Conservation (phyloP, 2,329 filamentous ascomycete genomes). For the Neonectria ditissima region DNA sequence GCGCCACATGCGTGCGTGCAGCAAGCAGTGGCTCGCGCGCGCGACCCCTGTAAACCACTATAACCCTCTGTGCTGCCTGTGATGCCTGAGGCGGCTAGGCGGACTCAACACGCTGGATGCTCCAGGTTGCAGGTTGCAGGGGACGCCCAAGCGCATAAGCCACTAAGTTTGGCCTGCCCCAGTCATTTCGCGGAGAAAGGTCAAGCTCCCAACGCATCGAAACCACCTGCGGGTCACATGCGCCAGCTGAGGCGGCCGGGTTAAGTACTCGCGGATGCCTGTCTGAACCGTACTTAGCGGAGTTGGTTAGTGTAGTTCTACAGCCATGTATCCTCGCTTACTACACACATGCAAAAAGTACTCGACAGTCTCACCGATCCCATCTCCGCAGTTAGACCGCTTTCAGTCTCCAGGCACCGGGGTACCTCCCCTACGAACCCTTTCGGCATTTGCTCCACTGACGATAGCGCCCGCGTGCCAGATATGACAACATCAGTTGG, state of each 20-base stretch:
- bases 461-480: conserved; percentile 42
- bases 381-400: conserved; percentile 19
- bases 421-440: conserved; percentile 17
- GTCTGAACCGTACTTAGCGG: conserved; percentile 6
- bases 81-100: neutral
- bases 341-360: neutral
- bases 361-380: neutral
- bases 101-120: neutral
- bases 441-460: conserved; percentile 34
- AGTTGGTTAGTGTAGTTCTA: neutral
- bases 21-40: neutral
- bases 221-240: conserved; percentile 34
- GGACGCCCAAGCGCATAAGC: conserved; percentile 3
- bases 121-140: conserved; percentile 2
- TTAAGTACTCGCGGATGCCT: conserved; percentile 3
- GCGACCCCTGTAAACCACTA: conserved; percentile 33
- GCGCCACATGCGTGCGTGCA: conserved; percentile 17
- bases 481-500: conserved; percentile 47
- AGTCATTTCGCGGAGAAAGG: conserved; percentile 10
- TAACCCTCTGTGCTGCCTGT: conserved; percentile 28
- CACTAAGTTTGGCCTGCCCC: conserved; percentile 6
- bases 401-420: conserved; percentile 11
- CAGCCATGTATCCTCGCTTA: neutral
- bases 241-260: conserved; percentile 5
- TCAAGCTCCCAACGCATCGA: conserved; percentile 12